Conservation (phyloP, 129 eudicot species). For the Pittosporum tobira region DNA sequence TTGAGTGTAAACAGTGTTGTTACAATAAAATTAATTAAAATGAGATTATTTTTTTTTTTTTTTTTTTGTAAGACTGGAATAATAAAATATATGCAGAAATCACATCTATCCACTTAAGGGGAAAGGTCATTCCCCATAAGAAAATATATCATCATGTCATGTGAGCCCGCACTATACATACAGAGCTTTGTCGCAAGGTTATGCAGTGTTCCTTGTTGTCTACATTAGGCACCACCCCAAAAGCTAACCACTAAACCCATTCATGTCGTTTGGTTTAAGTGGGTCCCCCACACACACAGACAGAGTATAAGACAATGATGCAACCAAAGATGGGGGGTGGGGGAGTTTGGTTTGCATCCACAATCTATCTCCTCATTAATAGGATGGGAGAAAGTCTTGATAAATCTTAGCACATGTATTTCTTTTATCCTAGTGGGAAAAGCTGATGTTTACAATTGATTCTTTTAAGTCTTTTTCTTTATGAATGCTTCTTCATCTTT, state of each 20-base stretch:
- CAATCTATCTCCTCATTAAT: not conserved
- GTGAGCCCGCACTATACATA: constrained; percentile 3
- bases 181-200: constrained; percentile 7
- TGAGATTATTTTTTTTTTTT: too few species aligned
- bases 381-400: not conserved
- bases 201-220: constrained; percentile 16
- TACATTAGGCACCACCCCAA: constrained; percentile 14
- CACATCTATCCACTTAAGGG: constrained; percentile 6
- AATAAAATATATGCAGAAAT: not conserved
- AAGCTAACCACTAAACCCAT: constrained; percentile 20
- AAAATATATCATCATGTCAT: constrained; percentile 13
- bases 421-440: constrained; percentile 2
- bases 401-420: constrained; percentile 5
- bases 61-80: too few species aligned
- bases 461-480: constrained; percentile 8
- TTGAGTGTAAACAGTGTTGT: too few species aligned
- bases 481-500: constrained; percentile 7
- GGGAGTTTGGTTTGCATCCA: constrained; percentile 12
- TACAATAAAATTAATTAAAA: too few species aligned
- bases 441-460: constrained; percentile 13
- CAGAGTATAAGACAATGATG: constrained; percentile 2
- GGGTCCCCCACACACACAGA: constrained; percentile 1
- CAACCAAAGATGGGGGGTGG: not conserved
- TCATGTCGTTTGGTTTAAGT: constrained; percentile 14
- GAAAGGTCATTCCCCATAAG: constrained; percentile 3